Evolutionary conservation across 2,329 filamentous ascomycete species (phyloP).

Genomic region (Aspergillus calidoustus): DNA sequence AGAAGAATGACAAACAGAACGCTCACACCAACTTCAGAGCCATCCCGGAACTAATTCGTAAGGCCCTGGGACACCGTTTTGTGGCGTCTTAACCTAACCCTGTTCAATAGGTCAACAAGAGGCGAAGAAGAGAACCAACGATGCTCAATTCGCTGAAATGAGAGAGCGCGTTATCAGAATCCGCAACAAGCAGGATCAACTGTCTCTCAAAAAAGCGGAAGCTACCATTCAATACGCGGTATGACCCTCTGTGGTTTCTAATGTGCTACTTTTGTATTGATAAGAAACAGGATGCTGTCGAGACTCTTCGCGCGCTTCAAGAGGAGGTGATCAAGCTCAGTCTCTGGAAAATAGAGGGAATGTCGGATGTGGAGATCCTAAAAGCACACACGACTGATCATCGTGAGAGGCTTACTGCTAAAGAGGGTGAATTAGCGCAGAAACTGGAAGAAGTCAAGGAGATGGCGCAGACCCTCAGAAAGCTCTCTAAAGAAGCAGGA

Average conservation of each 20-base stretch:
- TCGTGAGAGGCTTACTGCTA: constrained; percentile 49
- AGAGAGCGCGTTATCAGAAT: constrained; percentile 56
- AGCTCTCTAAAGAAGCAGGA: constrained; percentile 24
- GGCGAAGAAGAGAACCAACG: constrained; percentile 50
- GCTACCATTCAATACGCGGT: constrained; percentile 61
- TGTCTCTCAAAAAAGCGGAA: constrained; percentile 61
- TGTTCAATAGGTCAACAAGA: constrained; percentile 48
- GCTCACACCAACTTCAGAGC: constrained; percentile 67
- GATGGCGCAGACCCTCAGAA: constrained; percentile 22
- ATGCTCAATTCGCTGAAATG: constrained; percentile 48
- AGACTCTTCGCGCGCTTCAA: constrained; percentile 65
- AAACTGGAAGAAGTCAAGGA: constrained; percentile 44
- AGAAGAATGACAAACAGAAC: constrained; percentile 71
- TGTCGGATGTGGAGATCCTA: constrained; percentile 77
- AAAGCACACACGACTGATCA: constrained; percentile 67
- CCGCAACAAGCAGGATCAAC: constrained; percentile 59
- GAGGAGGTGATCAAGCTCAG: constrained; percentile 70
- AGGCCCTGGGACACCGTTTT: constrained; percentile 38
- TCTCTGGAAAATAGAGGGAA: constrained; percentile 75
- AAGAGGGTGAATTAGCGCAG: constrained; percentile 45
- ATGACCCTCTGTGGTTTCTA: constrained; percentile 29
- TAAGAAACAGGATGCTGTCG: constrained; percentile 58
- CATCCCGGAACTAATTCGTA: constrained; percentile 74
- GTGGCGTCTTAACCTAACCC: constrained; percentile 28
- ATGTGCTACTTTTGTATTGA: constrained; percentile 14